Evolutionary conservation across 2,329 filamentous ascomycete species (phyloP).

Genomic region (Hypoxylon sp.): DNA sequence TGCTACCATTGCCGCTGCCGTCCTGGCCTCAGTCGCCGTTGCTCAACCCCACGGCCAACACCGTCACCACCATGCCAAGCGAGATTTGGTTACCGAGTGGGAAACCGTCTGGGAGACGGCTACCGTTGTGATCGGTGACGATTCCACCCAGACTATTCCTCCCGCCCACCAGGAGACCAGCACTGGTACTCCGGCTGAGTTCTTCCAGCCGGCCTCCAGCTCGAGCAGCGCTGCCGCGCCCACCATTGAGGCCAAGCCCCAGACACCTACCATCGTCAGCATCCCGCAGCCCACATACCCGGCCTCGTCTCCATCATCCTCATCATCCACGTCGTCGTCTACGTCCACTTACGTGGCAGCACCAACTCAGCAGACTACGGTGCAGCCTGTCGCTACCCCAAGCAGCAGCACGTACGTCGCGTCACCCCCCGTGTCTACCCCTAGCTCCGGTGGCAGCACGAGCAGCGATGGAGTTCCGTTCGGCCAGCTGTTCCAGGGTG

Average conservation of each 20-base stretch:
- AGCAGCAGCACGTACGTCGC: conserved; percentile 36
- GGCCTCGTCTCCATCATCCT: conserved; percentile 37
- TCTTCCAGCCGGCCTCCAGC: conserved; percentile 51
- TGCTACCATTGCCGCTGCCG: conserved; percentile 55
- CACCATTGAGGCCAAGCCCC: conserved; percentile 11
- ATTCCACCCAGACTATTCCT: conserved; percentile 60
- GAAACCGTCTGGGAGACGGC: conserved; percentile 64
- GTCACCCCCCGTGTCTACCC: conserved; percentile 26
- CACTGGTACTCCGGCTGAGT: conserved; percentile 47
- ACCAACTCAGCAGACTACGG: conserved; percentile 33
- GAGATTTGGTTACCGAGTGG: conserved; percentile 60
- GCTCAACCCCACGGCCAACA: conserved; percentile 64
- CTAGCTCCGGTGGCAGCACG: conserved; percentile 40
- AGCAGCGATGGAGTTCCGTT: conserved; percentile 45
- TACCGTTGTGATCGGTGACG: conserved; percentile 64
- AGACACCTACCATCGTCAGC: conserved; percentile 45
- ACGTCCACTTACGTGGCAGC: conserved; percentile 33
- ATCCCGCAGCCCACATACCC: conserved; percentile 37
- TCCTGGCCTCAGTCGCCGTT: conserved; percentile 60
- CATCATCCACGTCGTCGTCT: conserved; percentile 36
- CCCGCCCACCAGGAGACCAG: conserved; percentile 46
- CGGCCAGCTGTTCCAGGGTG: conserved; percentile 62
- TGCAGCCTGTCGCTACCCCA: conserved; percentile 17
- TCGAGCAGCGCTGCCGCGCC: conserved; percentile 23
- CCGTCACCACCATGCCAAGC: conserved; percentile 56